Base-by-base conservation (phyloP, 73 alveolate species). In the Effrenium voratum region DNA sequence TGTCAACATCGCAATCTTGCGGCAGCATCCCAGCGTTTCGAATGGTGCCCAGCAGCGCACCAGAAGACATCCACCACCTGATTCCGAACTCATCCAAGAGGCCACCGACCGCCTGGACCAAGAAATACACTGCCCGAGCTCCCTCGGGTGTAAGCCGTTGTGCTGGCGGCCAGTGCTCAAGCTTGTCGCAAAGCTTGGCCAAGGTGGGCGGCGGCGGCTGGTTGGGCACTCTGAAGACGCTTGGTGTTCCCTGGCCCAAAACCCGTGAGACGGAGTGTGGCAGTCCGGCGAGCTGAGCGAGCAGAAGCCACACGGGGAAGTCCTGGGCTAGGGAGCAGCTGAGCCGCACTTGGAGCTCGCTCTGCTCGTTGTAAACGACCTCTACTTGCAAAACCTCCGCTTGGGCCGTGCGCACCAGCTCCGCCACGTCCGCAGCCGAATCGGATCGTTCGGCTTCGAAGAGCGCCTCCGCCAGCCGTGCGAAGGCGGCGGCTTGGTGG, bases 51-150 rank as follows among this genome's bases (percentile, higher is more conserved):
- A 90, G 57, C 46, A 90, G 50, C 22, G 76, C 85, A 1, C 96
- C 96, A n/a, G 96, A 66, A n/a, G 96, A 90, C 96, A 90, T 90
- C 96, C 96, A 90, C 96, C 96, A 90, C 38, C 30, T 66, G 34
- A 90, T 55, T 0, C 63, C 55, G 34, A 90, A 90, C 52, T 66
- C 73, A 38, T 90, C 96, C 72, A 90, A 75, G 50, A 90, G 40
- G 43, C 87, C 30, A 4, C 96, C 96, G 28, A 90, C 52, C 1
- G 47, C 47, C 28, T 90, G 63, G 28, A 90, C 57, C 96, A 90
- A 38, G 41, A 59, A 63, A 68, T 90, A 90, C 46, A 90, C 43
- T 30, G 73, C 85, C 52, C 26, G 52, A 4, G 87, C 73, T 3
- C 96, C 96, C 38, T 63, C 76, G 32, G 70, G 32, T 45, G 96